Conservation (phyloP, 192 early-diverging fungal genomes). For the Coemansia sp. region DNA sequence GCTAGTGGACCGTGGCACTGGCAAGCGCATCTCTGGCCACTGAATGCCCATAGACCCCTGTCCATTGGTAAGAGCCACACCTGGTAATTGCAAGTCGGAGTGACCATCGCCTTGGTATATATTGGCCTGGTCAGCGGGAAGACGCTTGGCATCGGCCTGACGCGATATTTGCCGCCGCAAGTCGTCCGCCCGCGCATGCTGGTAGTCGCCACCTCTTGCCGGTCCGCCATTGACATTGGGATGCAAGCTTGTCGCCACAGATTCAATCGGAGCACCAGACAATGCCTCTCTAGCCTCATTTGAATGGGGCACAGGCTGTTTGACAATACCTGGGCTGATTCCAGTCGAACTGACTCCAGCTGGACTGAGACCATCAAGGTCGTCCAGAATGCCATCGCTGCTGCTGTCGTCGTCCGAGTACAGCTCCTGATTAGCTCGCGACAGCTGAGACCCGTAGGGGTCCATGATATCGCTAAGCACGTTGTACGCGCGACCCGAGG, state of each 20-base stretch:
- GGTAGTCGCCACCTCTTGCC: not conserved
- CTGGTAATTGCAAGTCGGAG: not conserved
- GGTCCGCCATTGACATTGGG: not conserved
- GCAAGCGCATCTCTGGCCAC: not conserved
- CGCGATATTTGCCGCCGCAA: slow-evolving; percentile 27
- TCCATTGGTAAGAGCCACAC: not conserved
- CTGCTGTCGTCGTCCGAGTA: slow-evolving; percentile 47
- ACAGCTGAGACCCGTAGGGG: slow-evolving; percentile 32
- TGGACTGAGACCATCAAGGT: slow-evolving; percentile 36
- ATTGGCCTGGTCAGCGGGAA: not conserved
- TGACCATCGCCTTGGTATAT: not conserved
- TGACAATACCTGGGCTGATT: slow-evolving; percentile 5
- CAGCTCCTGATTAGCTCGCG: slow-evolving; percentile 32
- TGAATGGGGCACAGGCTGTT: not conserved
- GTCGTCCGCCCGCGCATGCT: slow-evolving; percentile 6
- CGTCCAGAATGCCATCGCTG: slow-evolving; percentile 40
- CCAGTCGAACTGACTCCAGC: slow-evolving; percentile 16
- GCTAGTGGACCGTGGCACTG: slow-evolving; percentile 1
- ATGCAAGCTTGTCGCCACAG: not conserved
- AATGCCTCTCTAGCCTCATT: not conserved
- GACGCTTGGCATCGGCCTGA: not conserved
- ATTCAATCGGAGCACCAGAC: not conserved
- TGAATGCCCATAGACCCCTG: not conserved
- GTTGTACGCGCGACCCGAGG: slow-evolving; percentile 42
- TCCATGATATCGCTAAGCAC: slow-evolving; percentile 54